Percentiles rank a stretch among this genome's conserved stretches.
Evolutionary conservation across 2,329 filamentous ascomycete genomes (phyloP).

Genomic region (Ceratocystis albifundus): DNA sequence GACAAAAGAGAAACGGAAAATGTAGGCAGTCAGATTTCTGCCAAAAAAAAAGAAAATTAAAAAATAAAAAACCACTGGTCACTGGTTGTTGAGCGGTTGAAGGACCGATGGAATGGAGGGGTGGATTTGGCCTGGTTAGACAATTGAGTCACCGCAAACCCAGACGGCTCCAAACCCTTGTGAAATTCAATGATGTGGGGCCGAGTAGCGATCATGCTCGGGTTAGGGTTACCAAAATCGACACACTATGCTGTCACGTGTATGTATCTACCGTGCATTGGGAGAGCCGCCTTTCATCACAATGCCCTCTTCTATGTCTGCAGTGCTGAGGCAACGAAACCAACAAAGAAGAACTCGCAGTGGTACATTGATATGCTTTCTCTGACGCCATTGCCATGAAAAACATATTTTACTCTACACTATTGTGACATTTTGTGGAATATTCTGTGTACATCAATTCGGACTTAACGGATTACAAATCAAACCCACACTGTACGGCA

Average conservation of each 20-base stretch:
- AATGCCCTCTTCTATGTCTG: not conserved
- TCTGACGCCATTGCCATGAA: not conserved
- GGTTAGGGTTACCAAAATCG: no score
- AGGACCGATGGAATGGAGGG: conserved; percentile 1
- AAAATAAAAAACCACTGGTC: no score
- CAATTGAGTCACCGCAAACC: not conserved
- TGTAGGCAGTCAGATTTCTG: not conserved
- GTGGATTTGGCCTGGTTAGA: not conserved
- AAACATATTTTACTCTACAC: not conserved
- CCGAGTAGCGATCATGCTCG: not conserved
- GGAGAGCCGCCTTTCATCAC: no score
- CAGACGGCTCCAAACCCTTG: not conserved
- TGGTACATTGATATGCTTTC: not conserved
- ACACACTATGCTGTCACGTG: no score
- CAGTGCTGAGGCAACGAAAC: not conserved
- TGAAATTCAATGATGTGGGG: not conserved
- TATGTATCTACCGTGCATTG: no score
- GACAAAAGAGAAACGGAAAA: not conserved
- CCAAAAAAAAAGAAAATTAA: no score
- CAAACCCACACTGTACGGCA: not conserved
- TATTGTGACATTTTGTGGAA: not conserved
- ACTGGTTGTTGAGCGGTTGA: not conserved
- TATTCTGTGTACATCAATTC: not conserved
- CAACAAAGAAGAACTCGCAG: not conserved
- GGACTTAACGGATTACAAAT: not conserved